Conservation (phyloP, 192 early-diverging fungal genomes). For the Lunasporangiospora selenospora region DNA sequence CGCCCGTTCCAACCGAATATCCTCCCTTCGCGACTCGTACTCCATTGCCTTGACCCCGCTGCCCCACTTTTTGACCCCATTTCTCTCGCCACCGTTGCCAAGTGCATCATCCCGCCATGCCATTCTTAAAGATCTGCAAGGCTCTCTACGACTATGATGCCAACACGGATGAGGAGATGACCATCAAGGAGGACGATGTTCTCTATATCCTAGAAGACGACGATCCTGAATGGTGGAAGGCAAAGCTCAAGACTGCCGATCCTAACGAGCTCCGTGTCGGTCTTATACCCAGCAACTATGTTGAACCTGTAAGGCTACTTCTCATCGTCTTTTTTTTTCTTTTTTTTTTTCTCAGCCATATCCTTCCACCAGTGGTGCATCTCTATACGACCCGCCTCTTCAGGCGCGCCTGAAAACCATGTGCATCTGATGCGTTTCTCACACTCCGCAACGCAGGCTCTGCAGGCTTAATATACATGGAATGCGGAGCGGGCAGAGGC, state of each 20-base stretch:
- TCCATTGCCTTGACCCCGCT: too few species aligned
- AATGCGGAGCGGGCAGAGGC: too few species aligned
- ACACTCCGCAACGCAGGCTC: too few species aligned
- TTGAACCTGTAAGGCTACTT: conserved; percentile 62
- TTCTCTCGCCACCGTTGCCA: neutral
- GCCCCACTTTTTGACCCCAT: neutral
- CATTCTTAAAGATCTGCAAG: conserved; percentile 63
- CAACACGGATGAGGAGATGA: conserved; percentile 82
- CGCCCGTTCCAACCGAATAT: too few species aligned
- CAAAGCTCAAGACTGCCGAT: conserved; percentile 70
- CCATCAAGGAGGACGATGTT: conserved; percentile 86
- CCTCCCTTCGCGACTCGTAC: too few species aligned
- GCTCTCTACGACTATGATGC: conserved; percentile 94
- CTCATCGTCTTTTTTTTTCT: neutral
- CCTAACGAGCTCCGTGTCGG: conserved; percentile 67
- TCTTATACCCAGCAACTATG: conserved; percentile 90
- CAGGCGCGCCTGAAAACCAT: too few species aligned
- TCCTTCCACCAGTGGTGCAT: too few species aligned
- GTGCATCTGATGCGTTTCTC: too few species aligned
- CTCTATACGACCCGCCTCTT: too few species aligned
- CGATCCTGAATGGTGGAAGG: conserved; percentile 94
- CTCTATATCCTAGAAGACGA: conserved; percentile 86
- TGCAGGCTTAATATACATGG: too few species aligned
- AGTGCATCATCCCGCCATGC: conserved; percentile 43
- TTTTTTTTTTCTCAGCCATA: too few species aligned